Base-by-base conservation (phyloP, 1,139 yeast species). In the Scheffersomyces illinoinensis region DNA sequence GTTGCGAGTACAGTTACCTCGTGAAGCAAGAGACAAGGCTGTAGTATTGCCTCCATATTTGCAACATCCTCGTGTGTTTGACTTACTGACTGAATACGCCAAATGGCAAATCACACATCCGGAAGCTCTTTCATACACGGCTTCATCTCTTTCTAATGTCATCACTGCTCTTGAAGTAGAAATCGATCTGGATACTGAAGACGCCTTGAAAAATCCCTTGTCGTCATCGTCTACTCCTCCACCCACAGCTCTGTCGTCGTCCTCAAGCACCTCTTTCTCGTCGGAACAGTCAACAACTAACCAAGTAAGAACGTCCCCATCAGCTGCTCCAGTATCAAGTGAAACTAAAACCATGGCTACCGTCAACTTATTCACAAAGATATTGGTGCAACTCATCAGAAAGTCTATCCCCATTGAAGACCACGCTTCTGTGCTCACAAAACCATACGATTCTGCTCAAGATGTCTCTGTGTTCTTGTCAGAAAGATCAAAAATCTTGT, bases 1-100 rank as follows among this genome's bases (percentile, higher is more conserved):
- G 64, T 75, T 93, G 54, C 81, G 93, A 62, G 93, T 92, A 47
- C 91, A 90, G 66, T 73, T 93, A 33, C 88, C 91, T 5, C 81
- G 96, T 55, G 97, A 91, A 70, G 92, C 97, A 10, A 80, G 91
- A 51, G 97, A 91, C 70, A 87, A 90, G 70, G 83, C 85, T 17
- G 86, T 90, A 58, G 84, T 79, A 2, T 79, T 93, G 60, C 97
- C 98, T 0, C 78, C 84, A 3, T 91, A 89, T 69, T 76, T 93
- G 61, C 91, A 88, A 69, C 88, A 88, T 64, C 92, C 97, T 1
- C 80, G 87, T 53, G 82, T 90, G 33, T 92, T 91, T 74, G 97
- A 92, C 71, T 76, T 93, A 61, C 84, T 85, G 66, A 84, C 82
- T 59, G 98, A 93, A 72, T 91, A 84, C 70, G 71, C 82, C 51